These are phyloP conservation scores for Monilinia laxa DNA, from an alignment of 2,329 filamentous ascomycete genomes.

Conservation along the genomic window DNA sequence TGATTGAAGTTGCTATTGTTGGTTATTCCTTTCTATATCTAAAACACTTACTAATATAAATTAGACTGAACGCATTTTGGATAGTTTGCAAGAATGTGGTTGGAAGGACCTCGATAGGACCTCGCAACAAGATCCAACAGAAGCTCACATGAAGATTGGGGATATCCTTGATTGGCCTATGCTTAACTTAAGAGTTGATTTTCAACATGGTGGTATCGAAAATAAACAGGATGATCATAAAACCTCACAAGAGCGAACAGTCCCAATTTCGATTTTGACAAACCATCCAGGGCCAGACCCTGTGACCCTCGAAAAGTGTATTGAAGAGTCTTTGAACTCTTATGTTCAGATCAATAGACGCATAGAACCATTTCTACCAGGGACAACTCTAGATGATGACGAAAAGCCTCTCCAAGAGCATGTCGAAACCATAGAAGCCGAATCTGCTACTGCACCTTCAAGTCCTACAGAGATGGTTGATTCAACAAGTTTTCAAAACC, in stretches of 20 bases:
- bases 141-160: slow-evolving; percentile 93
- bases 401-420: slow-evolving; percentile 32
- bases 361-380: slow-evolving; percentile 57
- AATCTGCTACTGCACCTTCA: slow-evolving; percentile 32
- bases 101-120: slow-evolving; percentile 77
- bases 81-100: slow-evolving; percentile 78
- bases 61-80: slow-evolving; percentile 79
- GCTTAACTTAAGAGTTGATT: slow-evolving; percentile 87
- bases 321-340: slow-evolving; percentile 89
- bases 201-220: slow-evolving; percentile 87
- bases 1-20: slow-evolving; percentile 85
- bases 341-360: slow-evolving; percentile 84
- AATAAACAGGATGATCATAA: slow-evolving; percentile 87
- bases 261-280: slow-evolving; percentile 87
- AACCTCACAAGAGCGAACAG: slow-evolving; percentile 83
- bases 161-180: slow-evolving; percentile 84
- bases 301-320: slow-evolving; percentile 82
- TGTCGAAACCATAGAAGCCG: slow-evolving; percentile 33
- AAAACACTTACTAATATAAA: slow-evolving; percentile 26
- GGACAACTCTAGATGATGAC: slow-evolving; percentile 22
- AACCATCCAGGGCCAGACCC: slow-evolving; percentile 50
- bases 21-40: slow-evolving; percentile 33
- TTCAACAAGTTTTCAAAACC: background rate
- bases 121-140: slow-evolving; percentile 92
- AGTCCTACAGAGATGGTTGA: slow-evolving; percentile 6